A percentile compares a stretch with the other conserved stretches of the same genome.
Evolutionary conservation across 305 asterid genomes (phyloP).

Genomic region (Withania somnifera): DNA sequence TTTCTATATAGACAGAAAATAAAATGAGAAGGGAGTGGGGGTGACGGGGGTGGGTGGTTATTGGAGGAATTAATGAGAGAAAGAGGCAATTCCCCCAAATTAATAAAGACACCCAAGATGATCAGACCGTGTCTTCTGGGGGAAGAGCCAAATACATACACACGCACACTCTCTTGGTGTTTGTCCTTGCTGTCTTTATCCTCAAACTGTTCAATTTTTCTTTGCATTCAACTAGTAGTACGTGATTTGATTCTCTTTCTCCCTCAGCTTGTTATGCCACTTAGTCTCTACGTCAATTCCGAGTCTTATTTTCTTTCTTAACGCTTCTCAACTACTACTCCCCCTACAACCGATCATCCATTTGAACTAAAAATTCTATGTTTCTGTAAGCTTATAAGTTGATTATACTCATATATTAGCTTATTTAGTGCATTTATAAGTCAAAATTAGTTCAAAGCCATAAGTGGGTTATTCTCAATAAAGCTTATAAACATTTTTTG

Average conservation of each 20-base stretch:
- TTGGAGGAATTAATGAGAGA: not conserved
- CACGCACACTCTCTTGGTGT: not conserved
- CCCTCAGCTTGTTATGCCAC: not conserved
- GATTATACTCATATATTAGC: too few species aligned
- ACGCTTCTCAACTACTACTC: not conserved
- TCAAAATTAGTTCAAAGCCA: not conserved
- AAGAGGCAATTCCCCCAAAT: not conserved
- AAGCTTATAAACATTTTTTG: too few species aligned
- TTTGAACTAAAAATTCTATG: too few species aligned
- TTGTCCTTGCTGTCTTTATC: not conserved
- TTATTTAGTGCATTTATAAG: not conserved
- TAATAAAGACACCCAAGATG: constrained; percentile 7
- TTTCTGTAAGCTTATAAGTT: too few species aligned
- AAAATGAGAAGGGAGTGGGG: too few species aligned
- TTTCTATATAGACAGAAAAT: too few species aligned
- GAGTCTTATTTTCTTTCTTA: not conserved
- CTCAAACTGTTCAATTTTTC: not conserved
- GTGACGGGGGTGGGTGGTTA: too few species aligned
- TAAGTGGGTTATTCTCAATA: not conserved
- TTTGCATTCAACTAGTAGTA: not conserved
- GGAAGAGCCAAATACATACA: constrained; percentile 5
- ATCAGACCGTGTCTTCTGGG: constrained; percentile 11
- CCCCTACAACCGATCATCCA: too few species aligned
- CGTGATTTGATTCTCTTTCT: not conserved
- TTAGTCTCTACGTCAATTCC: not conserved